Evolutionary conservation across 129 eudicot species (phyloP).

Genomic region (Kitagawia praeruptora): DNA sequence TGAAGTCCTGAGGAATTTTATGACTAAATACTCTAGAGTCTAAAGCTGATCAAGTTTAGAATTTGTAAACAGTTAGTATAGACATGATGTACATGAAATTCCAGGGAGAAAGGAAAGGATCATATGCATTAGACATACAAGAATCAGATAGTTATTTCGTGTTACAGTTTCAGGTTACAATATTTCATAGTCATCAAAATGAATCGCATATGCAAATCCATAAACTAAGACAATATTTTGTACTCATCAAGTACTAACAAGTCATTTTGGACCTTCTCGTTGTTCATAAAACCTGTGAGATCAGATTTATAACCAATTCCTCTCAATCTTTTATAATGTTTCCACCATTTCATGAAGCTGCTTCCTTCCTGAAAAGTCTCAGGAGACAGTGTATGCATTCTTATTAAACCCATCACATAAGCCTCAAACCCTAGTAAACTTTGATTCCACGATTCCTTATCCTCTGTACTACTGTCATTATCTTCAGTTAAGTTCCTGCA

Average conservation of each 20-base stretch:
- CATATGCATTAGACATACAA: not conserved
- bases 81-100: no score
- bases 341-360: conserved; percentile 49
- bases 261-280: not conserved
- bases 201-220: not conserved
- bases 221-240: not conserved
- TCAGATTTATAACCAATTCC: conserved; percentile 18
- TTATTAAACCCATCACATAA: conserved; percentile 21
- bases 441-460: not conserved
- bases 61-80: no score
- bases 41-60: no score
- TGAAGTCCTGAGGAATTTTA: no score
- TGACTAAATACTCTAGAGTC: no score
- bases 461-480: not conserved
- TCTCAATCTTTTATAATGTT: conserved; percentile 13
- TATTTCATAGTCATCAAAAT: not conserved
- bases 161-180: not conserved
- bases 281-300: conserved; percentile 27
- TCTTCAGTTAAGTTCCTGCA: conserved; percentile 11
- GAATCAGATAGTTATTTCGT: not conserved
- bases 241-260: conserved; percentile 1
- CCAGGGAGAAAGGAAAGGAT: not conserved
- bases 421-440: conserved; percentile 27
- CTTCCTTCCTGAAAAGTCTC: conserved; percentile 34
- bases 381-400: conserved; percentile 16